phyloP scores from a whole-genome alignment of 164 flowering plant genomes.

The Piper longum region DNA sequence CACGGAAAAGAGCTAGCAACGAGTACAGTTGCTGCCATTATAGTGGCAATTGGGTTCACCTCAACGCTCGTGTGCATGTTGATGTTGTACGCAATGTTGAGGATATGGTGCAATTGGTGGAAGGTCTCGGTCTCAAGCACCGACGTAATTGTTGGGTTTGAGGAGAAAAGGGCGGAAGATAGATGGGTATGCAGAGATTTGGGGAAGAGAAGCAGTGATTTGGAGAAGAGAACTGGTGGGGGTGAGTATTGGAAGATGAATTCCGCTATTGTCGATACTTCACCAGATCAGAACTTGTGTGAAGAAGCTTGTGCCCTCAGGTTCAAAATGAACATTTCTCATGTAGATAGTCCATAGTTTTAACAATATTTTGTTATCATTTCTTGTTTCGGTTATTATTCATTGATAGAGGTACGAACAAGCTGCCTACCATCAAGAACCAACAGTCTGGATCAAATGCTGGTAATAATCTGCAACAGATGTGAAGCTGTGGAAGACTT shows the following conservation, averaged over 20 bases:
- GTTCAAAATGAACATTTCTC: background rate
- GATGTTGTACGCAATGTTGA: constrained; percentile 61
- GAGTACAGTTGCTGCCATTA: constrained; percentile 40
- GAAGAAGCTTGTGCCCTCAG: background rate
- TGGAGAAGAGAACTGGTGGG: no score
- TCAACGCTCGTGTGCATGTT: constrained; percentile 59
- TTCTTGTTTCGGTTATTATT: no score
- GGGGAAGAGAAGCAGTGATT: constrained; percentile 11
- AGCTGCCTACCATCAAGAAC: no score
- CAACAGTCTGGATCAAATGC: no score
- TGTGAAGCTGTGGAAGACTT: no score
- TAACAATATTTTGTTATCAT: background rate
- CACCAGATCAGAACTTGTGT: constrained; percentile 17
- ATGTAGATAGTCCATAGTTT: background rate
- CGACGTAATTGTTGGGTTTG: constrained; percentile 25
- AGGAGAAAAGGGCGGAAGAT: constrained; percentile 31
- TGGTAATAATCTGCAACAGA: no score
- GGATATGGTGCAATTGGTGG: constrained; percentile 80
- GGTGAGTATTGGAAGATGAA: constrained; percentile 42
- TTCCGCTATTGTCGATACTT: constrained; percentile 16
- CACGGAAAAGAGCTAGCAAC: constrained; percentile 29
- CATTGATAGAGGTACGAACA: no score
- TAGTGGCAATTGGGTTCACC: constrained; percentile 64
- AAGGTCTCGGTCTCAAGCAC: constrained; percentile 43
- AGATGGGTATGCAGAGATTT: constrained; percentile 30